Evolutionary conservation across 1,284 basidiomycete species (phyloP), one percentile per base, ranked within the genome.

Genomic region (Hemileia vastatrix): DNA sequence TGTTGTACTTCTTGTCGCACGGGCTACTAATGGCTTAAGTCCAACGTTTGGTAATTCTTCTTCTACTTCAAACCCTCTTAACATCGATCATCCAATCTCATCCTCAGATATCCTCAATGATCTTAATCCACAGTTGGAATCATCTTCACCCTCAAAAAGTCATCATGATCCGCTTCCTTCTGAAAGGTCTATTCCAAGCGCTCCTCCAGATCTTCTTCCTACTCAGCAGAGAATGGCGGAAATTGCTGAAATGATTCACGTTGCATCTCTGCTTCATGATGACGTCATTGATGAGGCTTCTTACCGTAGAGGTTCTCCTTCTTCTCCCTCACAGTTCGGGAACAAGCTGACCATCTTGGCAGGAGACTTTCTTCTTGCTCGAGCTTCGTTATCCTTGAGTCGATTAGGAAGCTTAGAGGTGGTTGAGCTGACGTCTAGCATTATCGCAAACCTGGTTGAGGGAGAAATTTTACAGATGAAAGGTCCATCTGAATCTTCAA

Each of bases 211-310:
- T 47, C 66, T 82, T 56, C 82, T 97, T 6, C 90, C 94, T 5
- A 88, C 90, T 0, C 94, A 98, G 77, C 79, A 87, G 23, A 85
- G 94, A 31, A 83, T 99, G 23, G 94, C 94, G 1, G 90, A 94
- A 73, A 95, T 99, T 63, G 87, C 91, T 54, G 95, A 99, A 77
- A 96, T 98, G 91, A 91, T 99, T 66, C 93, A 98, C 75, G 90
- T 96, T 67, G 94, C 95, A 31, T 94, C 90, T 1, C 81, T 95
- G 5, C 79, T 99, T 15, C 95, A 98, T 75, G 92, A 99, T 81
- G 89, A 91, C 71, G 92, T 98, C 54, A 86, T 92, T 66, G 94
- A 98, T 79, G 81, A 81, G 64, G 90, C 93, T 0, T 80, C 84
- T 13, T 82, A 92, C 1, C 86, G 94, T 1, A 82, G 94, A 1